These are phyloP conservation scores for Fusarium hostae DNA, from an alignment of 2,329 filamentous ascomycete species.

Conservation along the genomic window DNA sequence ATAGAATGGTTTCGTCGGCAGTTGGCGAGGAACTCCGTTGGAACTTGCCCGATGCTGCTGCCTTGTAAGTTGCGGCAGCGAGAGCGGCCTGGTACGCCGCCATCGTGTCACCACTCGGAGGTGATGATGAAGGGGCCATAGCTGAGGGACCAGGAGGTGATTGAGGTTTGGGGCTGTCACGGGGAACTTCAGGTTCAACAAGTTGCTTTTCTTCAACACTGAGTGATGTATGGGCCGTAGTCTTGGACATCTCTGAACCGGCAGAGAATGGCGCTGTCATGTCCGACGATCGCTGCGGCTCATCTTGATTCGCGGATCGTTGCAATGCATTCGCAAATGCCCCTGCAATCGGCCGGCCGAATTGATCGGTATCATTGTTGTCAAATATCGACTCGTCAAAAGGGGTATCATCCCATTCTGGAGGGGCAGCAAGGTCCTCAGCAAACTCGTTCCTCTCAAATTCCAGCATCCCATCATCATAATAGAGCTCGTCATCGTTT, in stretches of 20 bases:
- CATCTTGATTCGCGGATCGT: constrained; percentile 46
- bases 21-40: constrained; percentile 65
- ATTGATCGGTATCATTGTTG: constrained; percentile 71
- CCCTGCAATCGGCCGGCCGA: constrained; percentile 69
- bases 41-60: constrained; percentile 81
- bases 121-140: constrained; percentile 9
- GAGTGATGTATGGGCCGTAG: constrained; percentile 65
- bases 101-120: constrained; percentile 43
- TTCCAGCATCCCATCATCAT: constrained; percentile 70
- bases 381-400: constrained; percentile 83
- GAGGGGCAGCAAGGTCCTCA: constrained; percentile 54
- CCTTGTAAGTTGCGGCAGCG: constrained; percentile 81
- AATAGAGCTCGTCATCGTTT: constrained; percentile 73
- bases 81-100: constrained; percentile 86
- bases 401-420: constrained; percentile 61
- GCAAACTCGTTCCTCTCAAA: constrained; percentile 58
- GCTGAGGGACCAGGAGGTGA: constrained; percentile 20
- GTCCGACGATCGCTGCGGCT: constrained; percentile 59
- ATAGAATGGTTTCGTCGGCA: constrained; percentile 38
- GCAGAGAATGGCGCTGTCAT: constrained; percentile 58
- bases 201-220: constrained; percentile 47
- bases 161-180: constrained; percentile 7
- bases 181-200: constrained; percentile 8
- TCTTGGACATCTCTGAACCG: constrained; percentile 56
- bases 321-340: constrained; percentile 65